Evolutionary conservation across 306 rosid species (phyloP).

Genomic region (Abrus pulchellus): DNA sequence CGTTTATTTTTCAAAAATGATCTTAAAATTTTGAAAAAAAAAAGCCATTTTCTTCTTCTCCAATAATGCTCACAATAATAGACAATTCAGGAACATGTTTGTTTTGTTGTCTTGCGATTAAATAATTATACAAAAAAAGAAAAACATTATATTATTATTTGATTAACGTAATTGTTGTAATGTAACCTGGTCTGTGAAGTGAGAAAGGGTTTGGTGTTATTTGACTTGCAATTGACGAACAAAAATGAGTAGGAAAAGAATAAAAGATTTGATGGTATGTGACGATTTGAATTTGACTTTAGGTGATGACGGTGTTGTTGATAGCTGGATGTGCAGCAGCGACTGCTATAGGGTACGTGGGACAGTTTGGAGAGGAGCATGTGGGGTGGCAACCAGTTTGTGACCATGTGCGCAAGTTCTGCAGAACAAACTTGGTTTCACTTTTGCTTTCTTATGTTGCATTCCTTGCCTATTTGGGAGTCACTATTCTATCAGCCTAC

Average conservation of each 20-base stretch:
- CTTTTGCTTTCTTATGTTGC: slow-evolving; percentile 63
- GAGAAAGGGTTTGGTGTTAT: no score
- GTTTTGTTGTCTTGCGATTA: no score
- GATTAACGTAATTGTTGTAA: no score
- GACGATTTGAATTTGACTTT: not conserved
- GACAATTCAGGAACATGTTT: not conserved
- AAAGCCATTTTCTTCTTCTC: not conserved
- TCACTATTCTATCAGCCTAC: slow-evolving; percentile 57
- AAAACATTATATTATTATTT: no score
- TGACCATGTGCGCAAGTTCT: slow-evolving; percentile 61
- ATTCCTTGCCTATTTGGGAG: slow-evolving; percentile 62
- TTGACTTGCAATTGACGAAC: not conserved
- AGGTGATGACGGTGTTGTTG: slow-evolving; percentile 66
- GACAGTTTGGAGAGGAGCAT: slow-evolving; percentile 64
- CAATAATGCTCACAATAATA: not conserved
- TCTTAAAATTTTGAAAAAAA: no score
- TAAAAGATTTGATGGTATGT: not conserved
- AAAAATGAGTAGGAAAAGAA: not conserved
- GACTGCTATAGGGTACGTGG: slow-evolving; percentile 72
- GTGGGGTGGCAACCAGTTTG: slow-evolving; percentile 68
- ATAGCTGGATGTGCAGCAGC: slow-evolving; percentile 79
- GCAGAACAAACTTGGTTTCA: slow-evolving; percentile 58
- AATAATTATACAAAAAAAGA: no score
- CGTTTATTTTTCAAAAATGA: no score
- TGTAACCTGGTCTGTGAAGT: no score